Base-by-base conservation (phyloP, 306 rosid genomes). In the Biancaea sappan region DNA sequence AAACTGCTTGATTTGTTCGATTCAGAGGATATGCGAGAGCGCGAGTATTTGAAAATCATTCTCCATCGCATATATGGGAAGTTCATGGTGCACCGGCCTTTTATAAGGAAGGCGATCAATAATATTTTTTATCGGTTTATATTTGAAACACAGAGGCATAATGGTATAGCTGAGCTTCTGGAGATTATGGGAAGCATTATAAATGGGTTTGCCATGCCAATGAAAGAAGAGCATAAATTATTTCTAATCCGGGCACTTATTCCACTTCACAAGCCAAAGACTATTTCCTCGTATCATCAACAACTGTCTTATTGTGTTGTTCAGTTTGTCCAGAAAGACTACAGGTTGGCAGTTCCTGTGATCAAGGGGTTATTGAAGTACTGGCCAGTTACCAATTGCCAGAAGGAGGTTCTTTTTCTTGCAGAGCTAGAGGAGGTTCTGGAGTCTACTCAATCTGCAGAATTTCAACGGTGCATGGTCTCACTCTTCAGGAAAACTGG, bases 171-270 rank as follows among this genome's bases (percentile, higher is more conserved):
- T 9, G 96, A 90, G 75, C 78, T 90, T 71, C 47, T 90, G 58
- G 96, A 88, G 89, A 84, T 90, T 58, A 46, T 86, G 2, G 92
- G 88, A 6, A 90, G 96, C 74, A 83, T 90, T 13, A 88, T 90
- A n/a, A 82, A 84, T 80, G 96, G 96, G 0, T 90, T 90, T 56
- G 93, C 93, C 0, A 66, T 88, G 83, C 96, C 96, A 0, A 88
- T 90, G 91, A 90, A 88, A 56, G 93, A 90, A 83, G 96, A 90
- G 80, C 93, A 90, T 25, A 90, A 81, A 61, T 51, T 88, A 75
- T 88, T 90, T 26, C 71, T 90, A 6, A 66, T 77, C 4, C 79
- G 96, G 67, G 84, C 93, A 1, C 88, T 91, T 61, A 54, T 90
- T 28, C 96, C 96, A 0, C 84, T 91, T 61, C 96, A 91, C 59